Percentiles rank a stretch among this genome's conserved stretches.
Evolutionary conservation across 1,284 basidiomycete species (phyloP).

Genomic region (Fomitopsis betulina): DNA sequence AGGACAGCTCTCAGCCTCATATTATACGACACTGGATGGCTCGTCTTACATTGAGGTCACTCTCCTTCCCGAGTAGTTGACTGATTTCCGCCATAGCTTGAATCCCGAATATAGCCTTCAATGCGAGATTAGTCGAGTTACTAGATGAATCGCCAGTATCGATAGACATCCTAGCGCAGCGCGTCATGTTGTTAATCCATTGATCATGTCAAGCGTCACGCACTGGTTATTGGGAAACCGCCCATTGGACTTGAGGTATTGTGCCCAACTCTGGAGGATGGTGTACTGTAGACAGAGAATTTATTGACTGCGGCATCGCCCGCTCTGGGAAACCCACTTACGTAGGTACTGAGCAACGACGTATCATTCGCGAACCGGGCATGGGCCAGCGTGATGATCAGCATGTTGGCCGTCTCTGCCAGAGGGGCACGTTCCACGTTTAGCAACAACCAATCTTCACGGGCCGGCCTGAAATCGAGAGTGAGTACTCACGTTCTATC

Average conservation of each 20-base stretch:
- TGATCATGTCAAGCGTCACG: neutral
- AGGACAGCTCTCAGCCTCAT: neutral
- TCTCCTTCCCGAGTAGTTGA: constrained; percentile 40
- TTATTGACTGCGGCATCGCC: neutral
- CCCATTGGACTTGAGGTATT: constrained; percentile 58
- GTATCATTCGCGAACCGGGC: constrained; percentile 53
- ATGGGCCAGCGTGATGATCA: constrained; percentile 68
- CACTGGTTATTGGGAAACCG: constrained; percentile 50
- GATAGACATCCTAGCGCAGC: constrained; percentile 47
- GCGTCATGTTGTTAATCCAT: neutral
- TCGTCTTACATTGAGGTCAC: constrained; percentile 40
- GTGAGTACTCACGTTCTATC: constrained; percentile 10
- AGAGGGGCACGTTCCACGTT: neutral
- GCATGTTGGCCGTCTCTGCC: constrained; percentile 65
- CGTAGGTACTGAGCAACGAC: constrained; percentile 46
- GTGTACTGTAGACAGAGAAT: constrained; percentile 32
- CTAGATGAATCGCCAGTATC: constrained; percentile 33
- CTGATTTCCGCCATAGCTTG: constrained; percentile 60
- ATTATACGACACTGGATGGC: neutral
- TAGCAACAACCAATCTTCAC: too few relatives aligned
- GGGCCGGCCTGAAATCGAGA: too few relatives aligned
- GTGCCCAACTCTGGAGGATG: constrained; percentile 64
- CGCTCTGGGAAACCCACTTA: constrained; percentile 22
- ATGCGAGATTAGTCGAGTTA: constrained; percentile 75
- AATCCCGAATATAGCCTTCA: constrained; percentile 69